phyloP scores from a whole-genome alignment of 306 rosid species.

The Mimosa pudica region DNA sequence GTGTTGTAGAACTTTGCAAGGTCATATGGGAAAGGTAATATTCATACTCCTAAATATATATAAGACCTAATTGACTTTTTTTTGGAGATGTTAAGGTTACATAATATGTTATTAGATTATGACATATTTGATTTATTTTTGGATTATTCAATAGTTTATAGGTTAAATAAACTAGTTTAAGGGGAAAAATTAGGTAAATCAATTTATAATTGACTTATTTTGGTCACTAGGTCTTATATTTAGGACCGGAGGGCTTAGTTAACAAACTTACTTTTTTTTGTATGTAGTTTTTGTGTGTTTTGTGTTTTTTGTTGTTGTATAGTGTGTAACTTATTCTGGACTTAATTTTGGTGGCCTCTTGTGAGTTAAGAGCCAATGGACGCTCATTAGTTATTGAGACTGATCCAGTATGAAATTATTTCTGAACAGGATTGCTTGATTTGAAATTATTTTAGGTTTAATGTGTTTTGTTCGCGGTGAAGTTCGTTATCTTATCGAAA shows the following conservation, averaged over 20 bases:
- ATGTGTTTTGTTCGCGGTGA: neutral
- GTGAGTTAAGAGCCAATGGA: neutral
- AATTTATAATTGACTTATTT: too few species aligned
- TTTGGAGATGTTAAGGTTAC: too few species aligned
- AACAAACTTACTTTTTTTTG: too few species aligned
- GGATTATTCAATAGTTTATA: too few species aligned
- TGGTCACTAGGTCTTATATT: too few species aligned
- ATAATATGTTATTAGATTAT: too few species aligned
- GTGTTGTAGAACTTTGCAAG: conserved; percentile 91
- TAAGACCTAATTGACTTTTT: too few species aligned
- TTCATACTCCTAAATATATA: too few species aligned
- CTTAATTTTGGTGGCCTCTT: neutral
- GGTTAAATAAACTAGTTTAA: too few species aligned
- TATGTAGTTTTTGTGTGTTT: neutral
- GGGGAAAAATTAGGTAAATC: too few species aligned
- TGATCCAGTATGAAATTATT: conserved; percentile 2
- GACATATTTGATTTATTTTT: too few species aligned
- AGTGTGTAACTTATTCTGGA: neutral
- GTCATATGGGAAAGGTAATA: conserved; percentile 82
- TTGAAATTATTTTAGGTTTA: neutral
- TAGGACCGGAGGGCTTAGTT: too few species aligned
- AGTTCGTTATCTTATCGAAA: neutral
- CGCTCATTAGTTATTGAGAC: neutral
- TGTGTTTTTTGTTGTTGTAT: neutral
- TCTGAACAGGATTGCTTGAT: neutral